Evolutionary conservation across 1,284 basidiomycete species (phyloP).

Genomic region (Sanghuangporus baumii): DNA sequence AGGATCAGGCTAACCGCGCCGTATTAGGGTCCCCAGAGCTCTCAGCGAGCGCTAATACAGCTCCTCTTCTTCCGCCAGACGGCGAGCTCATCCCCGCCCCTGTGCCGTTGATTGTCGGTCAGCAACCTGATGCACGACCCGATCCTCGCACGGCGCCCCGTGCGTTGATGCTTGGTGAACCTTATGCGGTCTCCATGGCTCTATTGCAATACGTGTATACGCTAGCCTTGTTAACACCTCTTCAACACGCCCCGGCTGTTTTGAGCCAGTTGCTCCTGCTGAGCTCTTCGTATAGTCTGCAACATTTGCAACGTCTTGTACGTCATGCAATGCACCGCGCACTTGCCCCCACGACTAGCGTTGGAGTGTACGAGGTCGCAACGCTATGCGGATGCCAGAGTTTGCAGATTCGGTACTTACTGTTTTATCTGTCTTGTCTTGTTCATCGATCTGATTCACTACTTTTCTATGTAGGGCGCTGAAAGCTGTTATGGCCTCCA

Average conservation of each 20-base stretch:
- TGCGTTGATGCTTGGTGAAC: constrained; percentile 78
- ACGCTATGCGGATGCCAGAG: constrained; percentile 85
- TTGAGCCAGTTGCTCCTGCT: constrained; percentile 84
- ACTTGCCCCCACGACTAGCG: constrained; percentile 76
- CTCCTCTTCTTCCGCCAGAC: constrained; percentile 42
- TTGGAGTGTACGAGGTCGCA: constrained; percentile 91
- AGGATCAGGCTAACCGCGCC: constrained; percentile 47
- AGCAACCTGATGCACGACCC: constrained; percentile 38
- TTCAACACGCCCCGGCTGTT: constrained; percentile 88
- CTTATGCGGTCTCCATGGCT: constrained; percentile 84
- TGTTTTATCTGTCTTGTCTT: constrained; percentile 5
- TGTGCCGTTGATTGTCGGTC: constrained; percentile 6
- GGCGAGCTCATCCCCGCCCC: constrained; percentile 33
- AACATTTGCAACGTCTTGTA: constrained; percentile 72
- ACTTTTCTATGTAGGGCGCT: constrained; percentile 44
- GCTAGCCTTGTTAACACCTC: constrained; percentile 74
- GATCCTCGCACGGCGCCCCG: constrained; percentile 80
- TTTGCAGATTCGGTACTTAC: constrained; percentile 71
- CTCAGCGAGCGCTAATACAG: constrained; percentile 31
- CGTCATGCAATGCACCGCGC: constrained; percentile 90
- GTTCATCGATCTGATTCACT: constrained; percentile 18
- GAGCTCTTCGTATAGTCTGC: constrained; percentile 76
- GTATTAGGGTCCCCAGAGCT: constrained; percentile 47
- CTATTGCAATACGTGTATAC: constrained; percentile 93
- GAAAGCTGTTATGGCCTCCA: constrained; percentile 72